Evolutionary conservation across 2,329 filamentous ascomycete genomes (phyloP).

Genomic region (Zopfia rhizophila): DNA sequence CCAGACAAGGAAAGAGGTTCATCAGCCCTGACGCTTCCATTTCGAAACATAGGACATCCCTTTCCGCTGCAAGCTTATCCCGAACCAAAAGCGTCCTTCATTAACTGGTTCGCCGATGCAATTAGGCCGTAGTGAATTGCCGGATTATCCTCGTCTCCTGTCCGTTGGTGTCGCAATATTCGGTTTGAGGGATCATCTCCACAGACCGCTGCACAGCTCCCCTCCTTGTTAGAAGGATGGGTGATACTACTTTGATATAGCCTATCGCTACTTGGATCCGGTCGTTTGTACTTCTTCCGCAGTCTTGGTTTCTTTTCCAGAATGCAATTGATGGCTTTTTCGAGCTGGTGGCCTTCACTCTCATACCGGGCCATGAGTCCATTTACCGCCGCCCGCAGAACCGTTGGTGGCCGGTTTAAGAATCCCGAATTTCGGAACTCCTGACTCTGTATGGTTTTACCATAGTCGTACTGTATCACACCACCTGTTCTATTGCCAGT

Average conservation of each 20-base stretch:
- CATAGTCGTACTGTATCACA: slow-evolving; percentile 48
- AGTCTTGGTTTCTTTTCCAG: slow-evolving; percentile 39
- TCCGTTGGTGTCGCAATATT: slow-evolving; percentile 20
- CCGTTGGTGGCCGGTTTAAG: slow-evolving; percentile 24
- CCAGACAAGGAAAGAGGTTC: no score
- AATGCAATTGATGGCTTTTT: no score
- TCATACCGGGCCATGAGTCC: slow-evolving; percentile 30
- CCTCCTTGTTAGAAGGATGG: slow-evolving; percentile 15
- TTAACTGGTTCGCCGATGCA: no score
- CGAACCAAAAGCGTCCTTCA: no score
- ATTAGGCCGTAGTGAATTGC: no score
- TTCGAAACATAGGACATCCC: no score
- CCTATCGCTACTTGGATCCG: slow-evolving; percentile 33
- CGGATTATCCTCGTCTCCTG: no score
- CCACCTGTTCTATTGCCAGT: slow-evolving; percentile 26
- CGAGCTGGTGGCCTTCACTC: slow-evolving; percentile 19
- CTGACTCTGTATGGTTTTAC: no score
- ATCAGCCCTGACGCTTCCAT: no score
- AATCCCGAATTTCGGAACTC: slow-evolving; percentile 24
- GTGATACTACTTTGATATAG: slow-evolving; percentile 34
- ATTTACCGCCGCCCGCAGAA: slow-evolving; percentile 32
- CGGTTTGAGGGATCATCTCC: slow-evolving; percentile 22
- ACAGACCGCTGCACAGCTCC: slow-evolving; percentile 25
- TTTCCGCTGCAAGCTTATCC: no score
- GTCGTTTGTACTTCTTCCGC: slow-evolving; percentile 36